Conservation (phyloP, 2,329 filamentous ascomycete species). For the Neurospora sp. region DNA sequence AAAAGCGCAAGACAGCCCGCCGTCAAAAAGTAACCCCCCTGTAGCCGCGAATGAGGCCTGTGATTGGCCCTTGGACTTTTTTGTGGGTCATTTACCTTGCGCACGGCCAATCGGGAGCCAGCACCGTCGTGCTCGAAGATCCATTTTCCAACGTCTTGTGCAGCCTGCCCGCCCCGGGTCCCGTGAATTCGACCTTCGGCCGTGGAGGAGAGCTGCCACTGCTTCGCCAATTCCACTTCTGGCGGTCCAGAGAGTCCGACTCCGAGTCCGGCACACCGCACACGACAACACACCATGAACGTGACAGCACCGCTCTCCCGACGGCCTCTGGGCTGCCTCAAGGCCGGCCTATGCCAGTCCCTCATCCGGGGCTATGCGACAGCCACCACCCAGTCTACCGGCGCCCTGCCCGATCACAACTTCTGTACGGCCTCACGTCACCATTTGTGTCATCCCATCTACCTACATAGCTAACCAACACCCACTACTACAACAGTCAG, state of each 20-base stretch:
- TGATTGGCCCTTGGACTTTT: neutral
- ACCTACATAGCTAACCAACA: slow-evolving; percentile 2
- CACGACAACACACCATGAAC: slow-evolving; percentile 41
- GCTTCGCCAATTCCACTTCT: neutral
- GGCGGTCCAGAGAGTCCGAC: neutral
- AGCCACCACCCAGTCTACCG: slow-evolving; percentile 8
- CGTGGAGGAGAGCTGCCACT: slow-evolving; percentile 4
- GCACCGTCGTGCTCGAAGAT: neutral
- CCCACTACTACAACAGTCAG: slow-evolving; percentile 14
- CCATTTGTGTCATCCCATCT: neutral
- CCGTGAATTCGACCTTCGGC: neutral
- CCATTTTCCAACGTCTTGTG: neutral
- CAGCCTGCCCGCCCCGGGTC: neutral
- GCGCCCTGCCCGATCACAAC: slow-evolving; percentile 10
- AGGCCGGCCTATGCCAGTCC: slow-evolving; percentile 49
- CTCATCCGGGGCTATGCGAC: slow-evolving; percentile 26
- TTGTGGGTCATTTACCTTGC: neutral
- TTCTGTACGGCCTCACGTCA: slow-evolving; percentile 16
- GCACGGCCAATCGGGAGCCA: neutral
- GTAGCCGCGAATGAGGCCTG: neutral
- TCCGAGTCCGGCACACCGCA: neutral
- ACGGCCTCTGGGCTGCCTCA: slow-evolving; percentile 64
- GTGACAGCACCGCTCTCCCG: slow-evolving; percentile 38
- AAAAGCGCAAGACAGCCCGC: neutral
- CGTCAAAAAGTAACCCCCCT: neutral